Evolutionary conservation across 768 basidiomycete genomes (phyloP), one percentile per base, ranked within the genome.

Genomic region (Boletus pseudopeckii): DNA sequence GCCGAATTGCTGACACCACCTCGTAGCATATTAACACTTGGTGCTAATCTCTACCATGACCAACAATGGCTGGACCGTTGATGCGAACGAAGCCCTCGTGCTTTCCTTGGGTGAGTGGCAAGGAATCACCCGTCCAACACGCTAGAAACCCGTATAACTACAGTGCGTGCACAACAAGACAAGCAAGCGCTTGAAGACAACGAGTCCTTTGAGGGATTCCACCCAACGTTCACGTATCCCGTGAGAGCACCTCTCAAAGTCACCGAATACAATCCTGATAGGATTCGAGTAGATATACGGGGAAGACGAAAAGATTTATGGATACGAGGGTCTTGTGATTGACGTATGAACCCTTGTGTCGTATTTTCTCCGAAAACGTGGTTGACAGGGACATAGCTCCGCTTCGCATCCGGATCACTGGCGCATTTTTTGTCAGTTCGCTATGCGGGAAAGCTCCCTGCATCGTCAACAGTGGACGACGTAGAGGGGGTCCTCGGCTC

Each of bases 271-370:
- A n/a, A n/a, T 41, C 24, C 46, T 61, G 26, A 67, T 14, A 18
- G 11, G 13, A 28, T 32, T 44, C 17, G 7, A 48, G 48, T 40
- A 92, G 90, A 94, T 99, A 64, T 98, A 85, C 66, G 96, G 96
- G 48, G 92, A 98, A 63, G 90, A 96, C 49, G 94, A 99, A 74
- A 94, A 86, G 74, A 87, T 98, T 52, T 98, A 96, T 68, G 96
- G 96, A 2, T 98, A 97, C 72, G 80, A 84, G 56, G 86, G 86
- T 64, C 78, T 99, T 33, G 68, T 79, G 26, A 86, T 98, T 61
- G 84, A 96, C 66, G 94, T 97, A 65, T 57, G 85, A 72, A 44
- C 14, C 5, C 17, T 36, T 42, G 14, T 13, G n/a, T 47, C 34
- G 28, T 17, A 46, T 28, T 47, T 26, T 50, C 24, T 48, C 33